Conservation (phyloP, 805 yeast species). For the Candida broadrunensis region DNA sequence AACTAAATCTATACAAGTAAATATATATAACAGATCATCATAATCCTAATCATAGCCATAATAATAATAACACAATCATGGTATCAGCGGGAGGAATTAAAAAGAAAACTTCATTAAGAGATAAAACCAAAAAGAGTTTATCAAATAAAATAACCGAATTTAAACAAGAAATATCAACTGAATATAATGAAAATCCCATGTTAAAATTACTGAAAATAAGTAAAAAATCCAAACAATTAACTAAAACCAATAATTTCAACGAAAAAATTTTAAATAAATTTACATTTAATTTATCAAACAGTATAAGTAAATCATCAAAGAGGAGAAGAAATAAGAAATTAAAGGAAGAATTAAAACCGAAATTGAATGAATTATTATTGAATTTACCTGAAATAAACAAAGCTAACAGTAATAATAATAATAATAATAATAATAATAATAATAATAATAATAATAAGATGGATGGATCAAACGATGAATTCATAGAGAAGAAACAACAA, state of each 20-base stretch:
- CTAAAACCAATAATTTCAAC: constrained; percentile 37
- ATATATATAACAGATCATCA: no score
- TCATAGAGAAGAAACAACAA: constrained; percentile 9
- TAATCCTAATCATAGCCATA: no score
- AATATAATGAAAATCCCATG: constrained; percentile 43
- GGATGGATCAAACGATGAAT: constrained; percentile 15
- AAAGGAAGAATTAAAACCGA: constrained; percentile 63
- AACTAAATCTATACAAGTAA: no score
- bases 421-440: constrained; percentile 7
- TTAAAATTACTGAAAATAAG: constrained; percentile 51
- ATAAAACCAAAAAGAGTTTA: constrained; percentile 23
- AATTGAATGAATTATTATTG: constrained; percentile 59
- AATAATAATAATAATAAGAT: constrained; percentile 9
- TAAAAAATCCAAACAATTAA: constrained; percentile 50
- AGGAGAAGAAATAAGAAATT: constrained; percentile 61
- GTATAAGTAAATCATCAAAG: constrained; percentile 62
- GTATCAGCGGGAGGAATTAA: constrained; percentile 27
- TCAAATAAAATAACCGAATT: constrained; percentile 25
- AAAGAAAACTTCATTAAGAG: constrained; percentile 34
- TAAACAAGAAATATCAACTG: constrained; percentile 13
- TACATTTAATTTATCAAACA: constrained; percentile 34
- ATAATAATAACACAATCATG: no score
- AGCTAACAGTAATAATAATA: background rate
- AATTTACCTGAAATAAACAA: constrained; percentile 41
- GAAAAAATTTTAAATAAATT: constrained; percentile 22